Base-by-base conservation (phyloP, 495 filamentous ascomycete genomes). In the Aspergillus panamensis region DNA sequence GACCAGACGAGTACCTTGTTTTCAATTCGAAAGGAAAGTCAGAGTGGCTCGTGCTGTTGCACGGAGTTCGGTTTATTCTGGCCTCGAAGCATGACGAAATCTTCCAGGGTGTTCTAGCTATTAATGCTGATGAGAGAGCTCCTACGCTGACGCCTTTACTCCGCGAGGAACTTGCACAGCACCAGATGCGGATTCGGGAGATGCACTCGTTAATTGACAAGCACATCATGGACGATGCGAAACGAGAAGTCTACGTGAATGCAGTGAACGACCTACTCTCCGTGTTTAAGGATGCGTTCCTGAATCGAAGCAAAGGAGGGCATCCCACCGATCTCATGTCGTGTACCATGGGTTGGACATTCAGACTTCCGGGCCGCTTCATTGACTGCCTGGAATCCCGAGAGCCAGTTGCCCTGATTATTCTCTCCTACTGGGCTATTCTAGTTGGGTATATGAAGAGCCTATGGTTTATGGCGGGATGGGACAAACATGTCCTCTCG, bases 1-100 rank as follows among this genome's bases (percentile, higher is more conserved):
- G 65, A 3, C 37, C 47, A 0, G 74, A 73, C 12, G 73, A 77
- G 44, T 77, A 73, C 42, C 69, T 79, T 10, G 65, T 79, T n/a
- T 78, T 78, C 65, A 71, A 70, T 50, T 60, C 67, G 6, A 57
- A 47, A 3, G 74, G 75, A 0, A 62, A 67, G 16, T 63, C 72
- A 0, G 75, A 80, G 54, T 80, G 77, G 77, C 64, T 71, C 5
- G 68, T 75, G 10, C 67, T 79, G 16, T 69, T 80, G 60, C 66
- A 68, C 7, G 77, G 77, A 0, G 77, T 80, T 44, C 69, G 68
- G 6, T 61, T 64, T 0, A 73, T 79, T 8, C 32, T 79, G 1
- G 25, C 31, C 8, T 53, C 60, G 6, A 49, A 64, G 1, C 67
- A 52, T 12, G 39, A 33, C 0, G 58, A 67, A 35, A 63, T 77